Conservation (phyloP, 2,329 filamentous ascomycete genomes). For the Fusarium compactum region DNA sequence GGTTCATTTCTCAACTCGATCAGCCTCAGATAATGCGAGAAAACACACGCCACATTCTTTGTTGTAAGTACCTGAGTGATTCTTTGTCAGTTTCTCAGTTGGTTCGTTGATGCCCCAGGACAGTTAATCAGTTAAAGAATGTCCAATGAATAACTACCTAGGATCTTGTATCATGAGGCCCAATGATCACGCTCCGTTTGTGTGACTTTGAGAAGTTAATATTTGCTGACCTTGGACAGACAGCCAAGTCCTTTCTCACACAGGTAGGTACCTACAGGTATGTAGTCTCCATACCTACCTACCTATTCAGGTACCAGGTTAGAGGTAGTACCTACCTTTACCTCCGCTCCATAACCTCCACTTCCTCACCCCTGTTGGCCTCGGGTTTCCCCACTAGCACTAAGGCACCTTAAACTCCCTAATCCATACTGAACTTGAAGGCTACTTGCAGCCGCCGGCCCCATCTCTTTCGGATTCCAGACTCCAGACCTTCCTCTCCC, state of each 20-base stretch:
- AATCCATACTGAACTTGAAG: neutral
- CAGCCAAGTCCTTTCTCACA: neutral
- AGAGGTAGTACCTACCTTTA: no score
- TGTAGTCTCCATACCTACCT: neutral
- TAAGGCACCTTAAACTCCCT: neutral
- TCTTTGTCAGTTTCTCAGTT: neutral
- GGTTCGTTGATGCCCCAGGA: neutral
- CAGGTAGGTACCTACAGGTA: no score
- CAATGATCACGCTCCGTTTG: neutral
- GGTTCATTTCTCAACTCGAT: neutral
- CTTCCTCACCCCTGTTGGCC: conserved; percentile 16
- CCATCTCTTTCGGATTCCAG: conserved; percentile 23
- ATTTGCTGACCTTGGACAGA: conserved; percentile 1
- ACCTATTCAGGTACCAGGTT: neutral
- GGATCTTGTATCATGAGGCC: neutral
- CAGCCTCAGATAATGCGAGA: neutral
- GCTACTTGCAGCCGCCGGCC: conserved; percentile 13
- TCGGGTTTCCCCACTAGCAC: conserved; percentile 13
- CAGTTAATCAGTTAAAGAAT: neutral
- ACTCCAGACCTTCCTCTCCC: conserved; percentile 32
- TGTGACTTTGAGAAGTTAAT: neutral
- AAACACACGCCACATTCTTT: neutral
- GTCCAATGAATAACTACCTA: neutral
- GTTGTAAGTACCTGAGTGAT: neutral
- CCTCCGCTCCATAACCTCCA: neutral